phyloP scores from a whole-genome alignment of 192 early-diverging fungal species.

The Physocladia obscura region DNA sequence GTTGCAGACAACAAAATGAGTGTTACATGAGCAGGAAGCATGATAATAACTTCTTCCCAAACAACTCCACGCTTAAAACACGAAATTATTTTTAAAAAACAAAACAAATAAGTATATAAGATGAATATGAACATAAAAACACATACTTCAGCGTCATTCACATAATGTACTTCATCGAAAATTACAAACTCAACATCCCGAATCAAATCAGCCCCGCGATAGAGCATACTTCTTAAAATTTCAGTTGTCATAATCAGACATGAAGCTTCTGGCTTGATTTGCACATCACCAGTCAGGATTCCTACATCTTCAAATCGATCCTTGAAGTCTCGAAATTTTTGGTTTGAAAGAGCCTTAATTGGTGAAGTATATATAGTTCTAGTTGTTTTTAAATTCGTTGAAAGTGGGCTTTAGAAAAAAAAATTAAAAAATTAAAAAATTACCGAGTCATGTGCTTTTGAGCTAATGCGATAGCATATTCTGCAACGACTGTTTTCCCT shows the following conservation, averaged over 20 bases:
- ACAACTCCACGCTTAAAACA: slow-evolving; percentile 81
- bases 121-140: too few species aligned
- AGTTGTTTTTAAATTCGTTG: not conserved
- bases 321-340: slow-evolving; percentile 96
- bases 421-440: not conserved
- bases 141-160: slow-evolving; percentile 82
- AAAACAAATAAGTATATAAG: slow-evolving; percentile 3
- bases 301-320: slow-evolving; percentile 88
- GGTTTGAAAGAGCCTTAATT: slow-evolving; percentile 97
- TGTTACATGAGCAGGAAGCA: slow-evolving; percentile 92
- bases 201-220: slow-evolving; percentile 92
- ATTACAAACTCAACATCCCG: slow-evolving; percentile 99
- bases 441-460: slow-evolving; percentile 89
- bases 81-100: not conserved
- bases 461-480: slow-evolving; percentile 94
- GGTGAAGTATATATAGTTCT: slow-evolving; percentile 96
- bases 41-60: slow-evolving; percentile 99
- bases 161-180: slow-evolving; percentile 98
- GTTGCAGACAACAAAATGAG: slow-evolving; percentile 96
- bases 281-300: slow-evolving; percentile 96
- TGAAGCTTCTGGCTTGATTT: slow-evolving; percentile 93
- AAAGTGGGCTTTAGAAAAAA: not conserved
- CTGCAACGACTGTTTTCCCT: slow-evolving; percentile 97
- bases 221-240: slow-evolving; percentile 96
- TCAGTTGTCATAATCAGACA: slow-evolving; percentile 99